Conservation (phyloP, 2,329 filamentous ascomycete species). For the Onygenales sp. region DNA sequence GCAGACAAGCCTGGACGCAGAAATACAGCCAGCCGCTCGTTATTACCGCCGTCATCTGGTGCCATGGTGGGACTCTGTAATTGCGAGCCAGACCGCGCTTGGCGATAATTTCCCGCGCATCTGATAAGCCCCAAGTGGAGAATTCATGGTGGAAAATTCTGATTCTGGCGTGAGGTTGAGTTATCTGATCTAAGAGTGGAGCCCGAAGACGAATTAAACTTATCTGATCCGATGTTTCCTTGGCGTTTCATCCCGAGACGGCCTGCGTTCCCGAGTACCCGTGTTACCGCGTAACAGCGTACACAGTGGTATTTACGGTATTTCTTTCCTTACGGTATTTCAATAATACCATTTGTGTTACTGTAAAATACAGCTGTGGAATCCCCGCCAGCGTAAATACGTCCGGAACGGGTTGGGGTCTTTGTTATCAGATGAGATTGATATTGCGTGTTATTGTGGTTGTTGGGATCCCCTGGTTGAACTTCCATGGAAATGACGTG, state of each 20-base stretch:
- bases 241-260: not conserved
- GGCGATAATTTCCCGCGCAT: not conserved
- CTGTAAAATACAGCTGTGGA: no score
- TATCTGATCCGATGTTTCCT: not conserved
- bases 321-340: not conserved
- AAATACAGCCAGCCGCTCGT: not conserved
- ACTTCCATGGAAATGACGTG: no score
- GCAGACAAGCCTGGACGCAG: no score
- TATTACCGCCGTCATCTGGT: not conserved
- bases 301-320: not conserved
- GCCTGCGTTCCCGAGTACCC: not conserved
- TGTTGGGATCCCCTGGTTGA: no score
- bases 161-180: not conserved
- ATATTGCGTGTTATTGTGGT: not conserved
- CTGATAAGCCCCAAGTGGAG: not conserved
- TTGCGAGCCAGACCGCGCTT: not conserved
- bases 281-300: not conserved
- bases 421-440: not conserved
- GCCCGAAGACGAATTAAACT: not conserved
- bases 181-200: constrained; percentile 1
- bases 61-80: not conserved
- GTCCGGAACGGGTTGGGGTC: no score
- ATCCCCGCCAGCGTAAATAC: no score
- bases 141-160: not conserved
- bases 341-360: no score